Conservation (phyloP, 2,329 filamentous ascomycete species). For the Botryosphaeria agaves region DNA sequence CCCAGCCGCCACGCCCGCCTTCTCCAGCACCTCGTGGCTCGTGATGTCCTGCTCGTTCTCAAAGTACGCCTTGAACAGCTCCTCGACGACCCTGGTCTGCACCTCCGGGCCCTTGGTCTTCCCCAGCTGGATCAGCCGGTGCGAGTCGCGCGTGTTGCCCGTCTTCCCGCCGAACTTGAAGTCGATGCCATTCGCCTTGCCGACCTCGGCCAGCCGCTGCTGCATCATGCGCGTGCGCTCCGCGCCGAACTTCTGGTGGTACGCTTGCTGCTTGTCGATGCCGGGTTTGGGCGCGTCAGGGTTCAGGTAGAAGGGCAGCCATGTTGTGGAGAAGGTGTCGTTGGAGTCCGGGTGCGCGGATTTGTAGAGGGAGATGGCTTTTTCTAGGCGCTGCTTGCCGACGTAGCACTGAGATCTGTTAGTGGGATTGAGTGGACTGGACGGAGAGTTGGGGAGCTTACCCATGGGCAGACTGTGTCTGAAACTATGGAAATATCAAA, state of each 20-base stretch:
- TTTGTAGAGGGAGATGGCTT: constrained; percentile 51
- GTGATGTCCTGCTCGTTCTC: constrained; percentile 31
- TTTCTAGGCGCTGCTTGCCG: constrained; percentile 57
- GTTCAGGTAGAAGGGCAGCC: constrained; percentile 70
- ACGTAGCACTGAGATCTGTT: constrained; percentile 48
- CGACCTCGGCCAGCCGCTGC: constrained; percentile 38
- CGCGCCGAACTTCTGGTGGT: constrained; percentile 44
- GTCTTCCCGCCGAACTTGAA: constrained; percentile 56
- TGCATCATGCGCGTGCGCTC: constrained; percentile 41
- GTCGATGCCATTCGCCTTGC: constrained; percentile 48
- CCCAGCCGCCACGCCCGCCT: constrained; percentile 24
- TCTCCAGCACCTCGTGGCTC: constrained; percentile 19
- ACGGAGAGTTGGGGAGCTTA: too few relatives aligned
- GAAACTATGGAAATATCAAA: constrained; percentile 63
- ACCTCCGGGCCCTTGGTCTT: constrained; percentile 33
- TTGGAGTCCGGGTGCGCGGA: constrained; percentile 39
- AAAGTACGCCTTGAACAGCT: constrained; percentile 42
- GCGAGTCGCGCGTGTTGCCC: constrained; percentile 65
- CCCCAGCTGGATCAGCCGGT: constrained; percentile 57
- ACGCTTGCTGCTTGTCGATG: constrained; percentile 38
- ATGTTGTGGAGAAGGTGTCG: constrained; percentile 57
- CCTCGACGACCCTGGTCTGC: constrained; percentile 43
- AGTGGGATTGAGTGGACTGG: too few relatives aligned
- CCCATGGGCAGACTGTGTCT: constrained; percentile 63
- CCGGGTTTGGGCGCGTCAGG: constrained; percentile 39